Evolutionary conservation across 2,329 filamentous ascomycete genomes (phyloP), one percentile per base, ranked within the genome.

Genomic region (Verticillium nonalfalfae): DNA sequence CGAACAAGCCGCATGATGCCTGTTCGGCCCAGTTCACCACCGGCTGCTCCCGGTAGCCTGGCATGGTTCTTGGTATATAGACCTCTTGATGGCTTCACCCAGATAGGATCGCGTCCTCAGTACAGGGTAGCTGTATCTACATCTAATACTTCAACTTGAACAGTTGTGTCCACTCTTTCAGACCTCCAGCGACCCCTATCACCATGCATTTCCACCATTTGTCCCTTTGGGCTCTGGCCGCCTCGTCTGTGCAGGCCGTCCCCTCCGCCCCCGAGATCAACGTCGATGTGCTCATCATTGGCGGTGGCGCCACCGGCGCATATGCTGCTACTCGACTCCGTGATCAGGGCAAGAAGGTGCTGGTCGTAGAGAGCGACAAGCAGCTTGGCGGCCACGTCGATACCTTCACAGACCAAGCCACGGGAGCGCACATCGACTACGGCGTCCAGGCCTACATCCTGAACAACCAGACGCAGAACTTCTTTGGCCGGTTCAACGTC

Each of bases 301-400:
- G 82, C 45, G 81, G 79, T 55, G 82, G 82, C 2, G 81, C 82
- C 3, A 77, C 79, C 1, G 82, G 82, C n/a, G 74, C 84, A 1
- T 76, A 77, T 45, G 75, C 77, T 14, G 75, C 82, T 34, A 74
- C 76, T 34, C 71, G 73, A 38, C 76, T 85, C n/a, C 80, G 78
- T 2, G 79, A 83, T 26, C 80, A 83, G 55, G 73, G 76, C 26
- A 75, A 80, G 63, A 78, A 71, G 1, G 75, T 79, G 0, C 68
- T 82, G 4, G 71, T 85, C 35, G 75, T 85, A 59, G 81, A 83
- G 14, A 39, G 54, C 26, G 35, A 35, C 2, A 18, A 36, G 14
- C n/a, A 18, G 31, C 55, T 57, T 2, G 81, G 81, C 26, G 81
- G 81, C 3, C 79, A 83, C 63, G 76, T 78, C 7, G 69, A 79